These are phyloP conservation scores for Serendipita vermifera DNA, from an alignment of 768 basidiomycete species.

Conservation along the genomic window DNA sequence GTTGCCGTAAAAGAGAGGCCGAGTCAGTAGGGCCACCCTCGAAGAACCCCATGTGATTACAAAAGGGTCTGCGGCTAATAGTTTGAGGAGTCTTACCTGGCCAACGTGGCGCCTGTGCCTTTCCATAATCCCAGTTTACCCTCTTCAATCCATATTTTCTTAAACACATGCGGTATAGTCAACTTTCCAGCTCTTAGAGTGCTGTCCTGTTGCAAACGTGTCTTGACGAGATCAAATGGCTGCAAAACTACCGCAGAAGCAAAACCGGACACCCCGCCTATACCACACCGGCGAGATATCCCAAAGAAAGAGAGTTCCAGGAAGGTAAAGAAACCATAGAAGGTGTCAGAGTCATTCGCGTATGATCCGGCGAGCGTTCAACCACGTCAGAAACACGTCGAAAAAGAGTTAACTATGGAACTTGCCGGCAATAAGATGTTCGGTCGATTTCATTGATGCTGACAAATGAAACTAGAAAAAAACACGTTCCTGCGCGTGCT, in stretches of 20 bases:
- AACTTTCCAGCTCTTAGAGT: conserved; percentile 13
- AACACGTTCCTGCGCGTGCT: no score
- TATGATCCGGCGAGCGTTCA: no score
- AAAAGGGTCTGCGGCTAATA: neutral
- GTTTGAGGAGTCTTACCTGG: conserved; percentile 37
- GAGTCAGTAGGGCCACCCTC: neutral
- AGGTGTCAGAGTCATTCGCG: no score
- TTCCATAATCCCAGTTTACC: conserved; percentile 74
- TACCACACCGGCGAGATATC: neutral
- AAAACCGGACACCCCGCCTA: conserved; percentile 17
- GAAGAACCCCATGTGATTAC: neutral
- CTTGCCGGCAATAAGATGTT: no score
- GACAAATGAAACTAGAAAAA: no score
- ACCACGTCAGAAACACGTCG: no score
- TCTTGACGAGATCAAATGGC: conserved; percentile 72
- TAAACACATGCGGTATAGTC: conserved; percentile 36
- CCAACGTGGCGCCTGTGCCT: conserved; percentile 69
- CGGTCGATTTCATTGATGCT: no score
- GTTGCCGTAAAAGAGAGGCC: neutral
- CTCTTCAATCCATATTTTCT: conserved; percentile 44
- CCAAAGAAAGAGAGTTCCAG: no score
- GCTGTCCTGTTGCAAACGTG: conserved; percentile 75
- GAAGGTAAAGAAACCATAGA: no score
- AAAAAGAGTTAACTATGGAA: no score
- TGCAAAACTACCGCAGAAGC: conserved; percentile 23